Base-by-base conservation (phyloP, 164 flowering plant species). In the Santalum album region DNA sequence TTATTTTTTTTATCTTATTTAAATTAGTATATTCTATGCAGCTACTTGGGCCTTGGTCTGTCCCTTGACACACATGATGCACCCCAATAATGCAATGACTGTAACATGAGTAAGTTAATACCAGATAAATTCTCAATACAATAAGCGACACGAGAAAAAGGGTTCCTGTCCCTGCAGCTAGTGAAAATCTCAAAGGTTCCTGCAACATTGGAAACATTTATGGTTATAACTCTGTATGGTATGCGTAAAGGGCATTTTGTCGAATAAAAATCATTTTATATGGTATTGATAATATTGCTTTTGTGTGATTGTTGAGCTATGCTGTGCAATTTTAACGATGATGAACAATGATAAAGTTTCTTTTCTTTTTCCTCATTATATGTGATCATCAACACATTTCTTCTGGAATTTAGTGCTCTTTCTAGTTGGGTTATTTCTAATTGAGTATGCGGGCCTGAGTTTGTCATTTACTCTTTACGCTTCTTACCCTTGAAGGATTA, bases 141-240 rank as follows among this genome's bases (percentile, higher is more conserved):
- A 91, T 81, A 25, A 91, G 60, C 34, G 98, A 75, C 43, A 91
- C 95, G 25, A 91, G 73, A 72, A 88, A 88, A 49, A 91, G 89
- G 43, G 90, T 81, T 72, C 98, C 98, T 36, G 88, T 83, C 47
- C 96, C 89, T 47, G 98, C 90, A 47, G 98, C 90, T 16, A 88
- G 78, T 52, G 57, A 64, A 68, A 88, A 91, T 66, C 79, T 73
- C 56, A 88, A 59, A 57, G 96, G 92, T 55, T 91, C 98, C 98
- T 88, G 87, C 84, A 78, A 26, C 34, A 10, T 63, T 49, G 19
- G 29, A 36, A 17, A 20, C 50, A 24, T 2, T 20, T 25, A 18
- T 18, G 45, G 1, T 42, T 17, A 21, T 42, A 17, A 42, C 6
- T 42, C 21, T 42, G 11, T 18, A 42, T 42, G 45, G 21, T 11